phyloP scores from a whole-genome alignment of 164 flowering plant genomes.

The Brasenia schreberi region DNA sequence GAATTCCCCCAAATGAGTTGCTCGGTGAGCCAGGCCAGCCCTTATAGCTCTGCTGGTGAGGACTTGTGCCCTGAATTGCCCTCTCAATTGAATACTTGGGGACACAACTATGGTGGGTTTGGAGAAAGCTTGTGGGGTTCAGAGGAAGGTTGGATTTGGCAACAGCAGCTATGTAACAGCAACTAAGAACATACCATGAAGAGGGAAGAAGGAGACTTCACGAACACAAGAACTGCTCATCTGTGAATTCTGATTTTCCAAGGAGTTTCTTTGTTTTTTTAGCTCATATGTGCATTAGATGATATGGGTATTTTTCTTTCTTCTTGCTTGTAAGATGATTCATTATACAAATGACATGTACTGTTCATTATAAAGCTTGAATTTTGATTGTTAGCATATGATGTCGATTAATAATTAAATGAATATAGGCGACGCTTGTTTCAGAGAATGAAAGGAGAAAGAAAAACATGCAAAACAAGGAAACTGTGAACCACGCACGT shows the following conservation, averaged over 20 bases:
- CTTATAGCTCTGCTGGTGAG: neutral
- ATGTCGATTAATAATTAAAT: too few species aligned
- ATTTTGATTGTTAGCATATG: too few species aligned
- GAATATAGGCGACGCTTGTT: too few species aligned
- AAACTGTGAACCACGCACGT: too few species aligned
- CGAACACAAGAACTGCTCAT: neutral
- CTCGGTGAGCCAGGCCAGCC: constrained; percentile 1
- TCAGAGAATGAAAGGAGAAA: too few species aligned
- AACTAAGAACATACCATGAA: neutral
- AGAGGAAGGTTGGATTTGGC: constrained; percentile 3
- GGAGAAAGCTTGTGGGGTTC: neutral
- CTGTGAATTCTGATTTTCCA: neutral
- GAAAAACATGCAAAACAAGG: too few species aligned
- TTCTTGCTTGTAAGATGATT: neutral
- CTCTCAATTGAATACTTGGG: neutral
- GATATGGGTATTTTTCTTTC: neutral
- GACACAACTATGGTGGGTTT: neutral
- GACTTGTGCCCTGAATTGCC: neutral
- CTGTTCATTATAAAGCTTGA: too few species aligned
- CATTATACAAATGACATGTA: neutral
- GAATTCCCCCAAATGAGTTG: neutral
- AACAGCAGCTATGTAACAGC: constrained; percentile 4
- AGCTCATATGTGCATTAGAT: neutral
- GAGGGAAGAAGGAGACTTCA: neutral
- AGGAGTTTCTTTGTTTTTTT: neutral